phyloP scores from a whole-genome alignment of 768 basidiomycete genomes.

The Rhodotorula kratochvilovae region DNA sequence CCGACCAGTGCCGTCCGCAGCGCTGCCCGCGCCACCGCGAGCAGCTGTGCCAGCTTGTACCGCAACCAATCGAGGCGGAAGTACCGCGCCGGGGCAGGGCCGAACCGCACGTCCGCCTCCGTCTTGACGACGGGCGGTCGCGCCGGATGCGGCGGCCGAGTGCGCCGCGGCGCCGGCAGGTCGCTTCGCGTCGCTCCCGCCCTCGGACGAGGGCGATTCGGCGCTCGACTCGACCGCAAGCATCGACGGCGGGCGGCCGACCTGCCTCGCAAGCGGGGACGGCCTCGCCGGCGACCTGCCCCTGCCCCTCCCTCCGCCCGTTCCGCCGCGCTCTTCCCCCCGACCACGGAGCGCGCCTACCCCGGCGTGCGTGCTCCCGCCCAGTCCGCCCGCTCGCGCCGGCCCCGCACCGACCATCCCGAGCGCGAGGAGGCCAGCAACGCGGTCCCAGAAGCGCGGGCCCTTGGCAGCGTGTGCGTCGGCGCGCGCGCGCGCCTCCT shows the following conservation, averaged over 20 bases:
- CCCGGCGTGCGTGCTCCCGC: neutral
- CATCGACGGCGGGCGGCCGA: neutral
- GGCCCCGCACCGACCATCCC: neutral
- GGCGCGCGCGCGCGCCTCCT: neutral
- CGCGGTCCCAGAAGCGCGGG: conserved; percentile 8
- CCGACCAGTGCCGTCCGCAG: conserved; percentile 8
- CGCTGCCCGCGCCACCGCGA: neutral
- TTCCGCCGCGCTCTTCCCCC: neutral
- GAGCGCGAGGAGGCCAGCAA: neutral
- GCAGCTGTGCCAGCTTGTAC: neutral
- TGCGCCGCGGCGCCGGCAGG: neutral
- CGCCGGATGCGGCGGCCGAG: neutral
- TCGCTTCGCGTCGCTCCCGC: neutral
- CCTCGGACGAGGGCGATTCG: neutral
- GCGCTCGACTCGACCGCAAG: neutral
- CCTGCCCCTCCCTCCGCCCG: neutral
- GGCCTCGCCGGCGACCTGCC: neutral
- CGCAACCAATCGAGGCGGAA: neutral
- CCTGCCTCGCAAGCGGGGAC: neutral
- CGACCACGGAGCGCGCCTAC: neutral
- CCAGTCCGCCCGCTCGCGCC: neutral
- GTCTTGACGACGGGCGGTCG: neutral
- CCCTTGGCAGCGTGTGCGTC: neutral
- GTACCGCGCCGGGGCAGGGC: conserved; percentile 14
- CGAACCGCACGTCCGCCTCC: conserved; percentile 23